Conservation (phyloP, 2,329 filamentous ascomycete genomes). For the Zymoseptoria passerinii region DNA sequence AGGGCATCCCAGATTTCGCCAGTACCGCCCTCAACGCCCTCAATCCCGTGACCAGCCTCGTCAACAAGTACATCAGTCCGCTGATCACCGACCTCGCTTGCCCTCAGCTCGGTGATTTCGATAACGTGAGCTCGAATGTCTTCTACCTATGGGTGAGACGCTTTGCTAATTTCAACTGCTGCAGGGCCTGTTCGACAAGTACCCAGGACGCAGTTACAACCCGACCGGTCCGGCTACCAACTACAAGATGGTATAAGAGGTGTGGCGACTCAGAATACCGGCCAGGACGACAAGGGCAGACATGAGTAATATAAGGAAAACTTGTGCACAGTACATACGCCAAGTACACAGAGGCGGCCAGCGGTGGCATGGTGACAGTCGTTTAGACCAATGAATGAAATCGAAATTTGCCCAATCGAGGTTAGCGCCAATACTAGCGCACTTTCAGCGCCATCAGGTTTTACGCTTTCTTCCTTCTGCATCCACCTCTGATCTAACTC, state of each 20-base stretch:
- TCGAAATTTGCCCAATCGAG: not conserved
- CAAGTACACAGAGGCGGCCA: too few relatives aligned
- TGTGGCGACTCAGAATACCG: too few relatives aligned
- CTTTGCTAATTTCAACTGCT: not conserved
- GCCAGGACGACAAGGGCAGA: not conserved
- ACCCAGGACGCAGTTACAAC: constrained; percentile 16
- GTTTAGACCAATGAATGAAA: too few relatives aligned
- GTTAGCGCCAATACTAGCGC: not conserved
- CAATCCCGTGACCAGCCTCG: constrained; percentile 8
- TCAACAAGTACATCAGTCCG: constrained; percentile 11
- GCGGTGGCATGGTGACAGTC: too few relatives aligned
- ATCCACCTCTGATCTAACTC: too few relatives aligned
- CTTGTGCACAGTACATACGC: not conserved
- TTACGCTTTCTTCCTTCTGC: too few relatives aligned
- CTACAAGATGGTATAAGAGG: constrained; percentile 2
- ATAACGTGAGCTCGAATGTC: not conserved
- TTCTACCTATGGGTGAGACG: not conserved
- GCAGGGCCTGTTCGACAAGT: constrained; percentile 9
- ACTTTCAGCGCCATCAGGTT: not conserved
- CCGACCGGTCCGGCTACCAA: constrained; percentile 16
- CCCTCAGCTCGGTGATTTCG: constrained; percentile 14
- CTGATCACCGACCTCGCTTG: constrained; percentile 12
- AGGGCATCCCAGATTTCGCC: constrained; percentile 25
- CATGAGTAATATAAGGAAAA: not conserved
- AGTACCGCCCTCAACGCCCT: constrained; percentile 4